phyloP scores from a whole-genome alignment of 257 asterid genomes.

The Penstemon newberryi region DNA sequence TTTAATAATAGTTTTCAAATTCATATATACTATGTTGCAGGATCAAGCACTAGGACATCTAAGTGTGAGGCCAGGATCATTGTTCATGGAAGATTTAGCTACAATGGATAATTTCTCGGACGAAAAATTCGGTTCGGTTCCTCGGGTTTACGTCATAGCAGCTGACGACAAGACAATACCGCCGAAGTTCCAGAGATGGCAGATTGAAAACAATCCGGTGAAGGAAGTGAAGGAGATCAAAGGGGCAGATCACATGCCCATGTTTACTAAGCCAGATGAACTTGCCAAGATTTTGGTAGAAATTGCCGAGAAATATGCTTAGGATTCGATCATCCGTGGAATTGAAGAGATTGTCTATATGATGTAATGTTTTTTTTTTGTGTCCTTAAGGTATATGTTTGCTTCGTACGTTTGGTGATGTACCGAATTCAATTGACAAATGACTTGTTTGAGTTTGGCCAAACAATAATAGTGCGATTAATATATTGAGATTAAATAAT shows the following conservation, averaged over 20 bases:
- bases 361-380: no score
- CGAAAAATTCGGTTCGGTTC: constrained; percentile 52
- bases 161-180: constrained; percentile 50
- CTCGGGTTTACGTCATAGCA: constrained; percentile 49
- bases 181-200: constrained; percentile 52
- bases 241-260: constrained; percentile 67
- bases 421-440: no score
- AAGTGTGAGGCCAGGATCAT: constrained; percentile 54
- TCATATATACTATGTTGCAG: constrained; percentile 24
- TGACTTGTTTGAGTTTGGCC: no score
- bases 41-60: constrained; percentile 52
- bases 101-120: constrained; percentile 45
- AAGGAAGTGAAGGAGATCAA: constrained; percentile 60
- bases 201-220: constrained; percentile 55
- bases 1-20: not conserved
- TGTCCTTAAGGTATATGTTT: no score
- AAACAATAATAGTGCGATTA: no score
- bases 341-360: no score
- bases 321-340: not conserved
- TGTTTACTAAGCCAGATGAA: constrained; percentile 58
- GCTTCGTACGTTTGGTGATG: no score
- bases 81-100: constrained; percentile 54
- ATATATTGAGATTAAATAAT: no score
- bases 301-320: constrained; percentile 44
- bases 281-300: constrained; percentile 41